Base-by-base conservation (phyloP, 2,329 filamentous ascomycete genomes). In the Pleoardoris graminearum region DNA sequence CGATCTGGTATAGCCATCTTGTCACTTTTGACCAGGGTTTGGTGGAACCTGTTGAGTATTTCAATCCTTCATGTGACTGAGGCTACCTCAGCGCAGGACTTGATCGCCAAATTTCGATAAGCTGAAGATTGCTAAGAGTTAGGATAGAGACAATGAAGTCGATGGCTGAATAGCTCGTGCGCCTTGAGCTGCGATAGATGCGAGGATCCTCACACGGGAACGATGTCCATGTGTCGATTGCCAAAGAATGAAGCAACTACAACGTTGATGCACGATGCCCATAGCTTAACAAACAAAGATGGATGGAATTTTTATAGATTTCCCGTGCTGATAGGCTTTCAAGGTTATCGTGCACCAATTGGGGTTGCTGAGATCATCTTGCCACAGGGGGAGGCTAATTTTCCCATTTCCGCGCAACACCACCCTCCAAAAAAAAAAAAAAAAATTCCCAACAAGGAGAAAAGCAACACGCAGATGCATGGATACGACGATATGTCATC, bases 1-100 rank as follows among this genome's bases (percentile, higher is more conserved):
- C 64, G 72, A 64, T 81, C 77, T 44, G 68, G 57, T 47, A 75
- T 72, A 48, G 75, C 72, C 62, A 76, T 76, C 41, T 68, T 22
- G 41, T 59, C 59, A 65, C 60, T 65, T 64, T 67, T 66, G 52
- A 60, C 30, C 17, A 54, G 62, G 58, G 64, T 59, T 65, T 63
- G 58, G 64, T 64, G 58, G 62, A 63, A 66, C 58, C 63, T 62
- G 36, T 38, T 7, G 42, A 37, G 27, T 51, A 48, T 57, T 57
- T 62, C 51, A 64, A 53, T 25, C 36, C 17, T 50, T 58, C 60
- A 60, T 54, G 44, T 52, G 42, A 51, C 22, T 37, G 17, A 29
- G 16, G 19, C 36, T 45, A 53, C 45, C 37, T 36, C 25, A 25
- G 35, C 16, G 51, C 21, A 21, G 27, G 48, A 27, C 48, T 53